These are phyloP conservation scores for Citrus glauca DNA, from an alignment of 345 rosid species.

Conservation along the genomic window DNA sequence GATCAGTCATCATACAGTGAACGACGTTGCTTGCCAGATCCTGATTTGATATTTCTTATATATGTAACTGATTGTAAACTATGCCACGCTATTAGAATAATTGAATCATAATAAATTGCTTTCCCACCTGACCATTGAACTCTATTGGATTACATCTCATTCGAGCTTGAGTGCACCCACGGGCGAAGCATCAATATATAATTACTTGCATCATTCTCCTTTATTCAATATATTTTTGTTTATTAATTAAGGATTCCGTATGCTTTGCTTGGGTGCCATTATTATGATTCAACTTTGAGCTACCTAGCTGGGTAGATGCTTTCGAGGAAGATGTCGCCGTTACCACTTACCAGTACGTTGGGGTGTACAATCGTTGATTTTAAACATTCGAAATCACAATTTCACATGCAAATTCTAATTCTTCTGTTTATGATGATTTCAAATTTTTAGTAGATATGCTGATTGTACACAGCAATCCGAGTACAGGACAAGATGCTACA, in stretches of 20 bases:
- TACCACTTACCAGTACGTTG: not conserved
- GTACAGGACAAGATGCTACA: too few relatives aligned
- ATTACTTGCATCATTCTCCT: not conserved
- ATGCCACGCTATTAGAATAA: not conserved
- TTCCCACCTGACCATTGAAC: not conserved
- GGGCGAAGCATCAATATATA: not conserved
- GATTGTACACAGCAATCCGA: too few relatives aligned
- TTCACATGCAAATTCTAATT: not conserved
- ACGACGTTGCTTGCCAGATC: too few relatives aligned
- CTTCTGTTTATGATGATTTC: not conserved
- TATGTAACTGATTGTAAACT: too few relatives aligned
- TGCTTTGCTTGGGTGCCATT: not conserved
- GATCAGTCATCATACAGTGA: too few relatives aligned
- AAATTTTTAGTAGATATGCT: not conserved
- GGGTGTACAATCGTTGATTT: not conserved
- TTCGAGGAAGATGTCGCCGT: not conserved
- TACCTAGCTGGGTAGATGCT: not conserved
- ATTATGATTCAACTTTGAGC: not conserved
- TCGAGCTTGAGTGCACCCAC: not conserved
- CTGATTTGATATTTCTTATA: too few relatives aligned
- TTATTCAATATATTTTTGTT: too few relatives aligned
- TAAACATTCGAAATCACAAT: not conserved
- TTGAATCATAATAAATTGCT: not conserved
- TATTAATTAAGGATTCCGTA: not conserved
- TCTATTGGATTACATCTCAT: conserved; percentile 1